These are phyloP conservation scores for Venturia effusa DNA, from an alignment of 2,329 filamentous ascomycete species.

Conservation along the genomic window DNA sequence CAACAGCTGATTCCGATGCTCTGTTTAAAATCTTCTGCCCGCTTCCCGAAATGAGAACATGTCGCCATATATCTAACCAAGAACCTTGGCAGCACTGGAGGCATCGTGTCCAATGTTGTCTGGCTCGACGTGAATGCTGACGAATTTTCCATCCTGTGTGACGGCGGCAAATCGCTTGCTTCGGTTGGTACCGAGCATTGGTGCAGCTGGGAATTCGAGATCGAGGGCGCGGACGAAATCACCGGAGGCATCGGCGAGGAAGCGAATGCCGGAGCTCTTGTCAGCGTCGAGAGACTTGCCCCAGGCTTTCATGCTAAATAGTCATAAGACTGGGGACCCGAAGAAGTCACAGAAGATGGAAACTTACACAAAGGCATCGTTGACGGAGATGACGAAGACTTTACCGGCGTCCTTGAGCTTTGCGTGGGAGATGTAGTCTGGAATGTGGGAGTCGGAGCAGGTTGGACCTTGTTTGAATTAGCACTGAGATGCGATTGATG, in stretches of 20 bases:
- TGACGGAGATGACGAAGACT: slow-evolving; percentile 1
- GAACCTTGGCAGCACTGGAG: neutral
- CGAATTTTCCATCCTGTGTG: neutral
- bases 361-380: neutral
- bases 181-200: neutral
- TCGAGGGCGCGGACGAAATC: neutral
- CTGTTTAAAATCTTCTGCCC: neutral
- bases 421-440: neutral
- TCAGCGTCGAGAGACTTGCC: neutral
- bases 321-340: neutral
- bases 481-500: neutral
- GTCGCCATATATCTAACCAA: neutral
- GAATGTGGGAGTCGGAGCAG: slow-evolving; percentile 1
- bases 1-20: neutral
- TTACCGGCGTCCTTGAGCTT: slow-evolving; percentile 2
- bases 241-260: neutral
- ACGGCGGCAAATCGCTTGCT: slow-evolving; percentile 2
- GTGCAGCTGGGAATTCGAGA: neutral
- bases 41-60: neutral
- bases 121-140: neutral
- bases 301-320: neutral
- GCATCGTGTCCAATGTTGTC: neutral
- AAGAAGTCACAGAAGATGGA: neutral
- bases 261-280: neutral
- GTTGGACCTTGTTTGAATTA: neutral